phyloP scores from a whole-genome alignment of 139 green algal species.

The Volvox africanus region DNA sequence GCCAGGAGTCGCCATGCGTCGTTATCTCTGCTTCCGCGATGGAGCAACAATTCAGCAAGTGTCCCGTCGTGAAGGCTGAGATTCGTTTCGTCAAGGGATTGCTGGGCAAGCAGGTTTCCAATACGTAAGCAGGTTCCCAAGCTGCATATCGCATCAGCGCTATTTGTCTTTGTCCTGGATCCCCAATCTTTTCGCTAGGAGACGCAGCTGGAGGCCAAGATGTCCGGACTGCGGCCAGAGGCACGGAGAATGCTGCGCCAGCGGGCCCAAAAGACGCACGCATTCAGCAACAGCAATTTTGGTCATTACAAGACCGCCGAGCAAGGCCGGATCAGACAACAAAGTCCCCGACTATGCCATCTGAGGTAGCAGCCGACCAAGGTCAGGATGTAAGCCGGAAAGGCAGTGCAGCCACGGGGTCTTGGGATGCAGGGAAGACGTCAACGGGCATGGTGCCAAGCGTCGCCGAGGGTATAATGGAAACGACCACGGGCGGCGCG shows the following conservation, averaged over 20 bases:
- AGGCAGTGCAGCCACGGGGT: not conserved
- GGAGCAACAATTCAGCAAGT: too few relatives aligned
- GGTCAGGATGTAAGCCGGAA: not conserved
- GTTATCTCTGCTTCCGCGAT: too few relatives aligned
- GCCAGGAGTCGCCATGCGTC: too few relatives aligned
- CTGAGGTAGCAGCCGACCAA: not conserved
- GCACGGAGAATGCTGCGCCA: not conserved
- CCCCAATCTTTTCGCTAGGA: not conserved
- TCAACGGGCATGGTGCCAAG: too few relatives aligned
- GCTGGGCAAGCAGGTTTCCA: too few relatives aligned
- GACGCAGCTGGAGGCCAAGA: not conserved
- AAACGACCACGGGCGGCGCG: not conserved
- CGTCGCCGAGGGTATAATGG: not conserved
- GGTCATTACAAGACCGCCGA: not conserved
- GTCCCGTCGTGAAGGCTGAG: too few relatives aligned
- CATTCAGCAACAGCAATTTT: not conserved
- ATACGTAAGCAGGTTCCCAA: too few relatives aligned
- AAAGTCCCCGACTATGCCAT: not conserved
- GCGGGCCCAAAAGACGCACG: not conserved
- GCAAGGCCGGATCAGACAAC: not conserved
- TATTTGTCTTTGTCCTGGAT: too few relatives aligned
- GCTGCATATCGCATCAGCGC: too few relatives aligned
- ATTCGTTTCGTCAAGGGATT: too few relatives aligned
- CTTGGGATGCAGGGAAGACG: not conserved
- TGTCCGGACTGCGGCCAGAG: not conserved